phyloP scores from a whole-genome alignment of 2,329 filamentous ascomycete species.

The Sclerotinia nivalis region DNA sequence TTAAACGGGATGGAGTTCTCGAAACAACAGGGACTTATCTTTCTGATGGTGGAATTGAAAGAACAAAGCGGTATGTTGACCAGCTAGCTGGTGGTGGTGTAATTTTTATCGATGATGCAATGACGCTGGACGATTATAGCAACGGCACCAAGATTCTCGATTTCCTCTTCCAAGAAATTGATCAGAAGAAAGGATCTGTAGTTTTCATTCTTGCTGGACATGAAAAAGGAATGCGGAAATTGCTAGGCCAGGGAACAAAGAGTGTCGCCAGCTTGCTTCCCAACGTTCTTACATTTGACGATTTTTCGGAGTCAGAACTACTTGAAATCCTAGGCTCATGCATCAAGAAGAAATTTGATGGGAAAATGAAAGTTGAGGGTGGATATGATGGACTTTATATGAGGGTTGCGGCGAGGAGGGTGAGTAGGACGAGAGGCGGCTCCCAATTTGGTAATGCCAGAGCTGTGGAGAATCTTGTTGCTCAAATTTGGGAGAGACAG shows the following conservation, averaged over 20 bases:
- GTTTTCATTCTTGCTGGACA: conserved; percentile 74
- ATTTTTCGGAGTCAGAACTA: conserved; percentile 67
- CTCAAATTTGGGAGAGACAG: conserved; percentile 57
- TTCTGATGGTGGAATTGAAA: conserved; percentile 59
- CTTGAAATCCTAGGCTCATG: conserved; percentile 56
- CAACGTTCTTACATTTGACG: conserved; percentile 61
- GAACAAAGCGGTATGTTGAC: conserved; percentile 57
- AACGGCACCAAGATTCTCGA: conserved; percentile 56
- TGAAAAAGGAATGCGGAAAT: conserved; percentile 69
- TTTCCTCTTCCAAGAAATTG: conserved; percentile 68
- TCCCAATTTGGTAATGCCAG: conserved; percentile 73
- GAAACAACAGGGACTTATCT: conserved; percentile 69
- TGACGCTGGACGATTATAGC: conserved; percentile 16
- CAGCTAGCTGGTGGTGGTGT: conserved; percentile 65
- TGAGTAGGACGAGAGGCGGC: conserved; percentile 61
- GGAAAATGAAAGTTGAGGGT: conserved; percentile 59
- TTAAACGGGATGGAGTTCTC: conserved; percentile 58
- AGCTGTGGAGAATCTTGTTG: conserved; percentile 61
- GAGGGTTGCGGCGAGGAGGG: conserved; percentile 60
- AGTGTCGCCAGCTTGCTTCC: conserved; percentile 66
- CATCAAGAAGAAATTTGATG: conserved; percentile 55
- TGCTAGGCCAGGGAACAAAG: conserved; percentile 66
- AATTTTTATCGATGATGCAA: conserved; percentile 69
- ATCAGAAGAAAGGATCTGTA: conserved; percentile 67
- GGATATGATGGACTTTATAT: conserved; percentile 60